Evolutionary conservation across 176 grass and related monocot genomes (phyloP).

Genomic region (Aegilops tauschii): DNA sequence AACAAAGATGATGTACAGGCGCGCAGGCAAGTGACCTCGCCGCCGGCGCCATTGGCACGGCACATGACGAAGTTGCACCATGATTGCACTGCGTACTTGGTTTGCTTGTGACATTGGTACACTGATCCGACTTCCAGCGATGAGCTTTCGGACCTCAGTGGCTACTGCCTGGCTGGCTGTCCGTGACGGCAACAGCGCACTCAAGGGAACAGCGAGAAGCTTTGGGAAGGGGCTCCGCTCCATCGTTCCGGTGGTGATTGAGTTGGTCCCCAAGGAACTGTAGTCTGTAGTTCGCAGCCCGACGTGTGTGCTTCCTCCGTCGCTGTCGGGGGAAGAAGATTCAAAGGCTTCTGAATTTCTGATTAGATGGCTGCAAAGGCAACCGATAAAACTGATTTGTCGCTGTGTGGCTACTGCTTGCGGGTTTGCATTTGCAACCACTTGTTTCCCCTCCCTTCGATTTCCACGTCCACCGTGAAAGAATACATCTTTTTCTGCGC

Average conservation of each 20-base stretch:
- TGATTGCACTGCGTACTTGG: background rate
- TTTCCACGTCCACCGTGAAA: background rate
- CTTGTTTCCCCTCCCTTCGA: background rate
- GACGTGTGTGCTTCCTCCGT: conserved; percentile 14
- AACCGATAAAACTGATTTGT: background rate
- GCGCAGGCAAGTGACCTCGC: background rate
- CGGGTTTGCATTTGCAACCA: background rate
- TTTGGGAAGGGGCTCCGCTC: background rate
- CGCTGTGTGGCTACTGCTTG: background rate
- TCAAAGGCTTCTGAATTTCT: background rate
- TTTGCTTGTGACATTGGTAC: background rate
- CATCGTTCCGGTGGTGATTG: background rate
- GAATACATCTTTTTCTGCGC: background rate
- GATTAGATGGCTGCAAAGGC: background rate
- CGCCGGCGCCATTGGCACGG: background rate
- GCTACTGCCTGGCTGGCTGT: background rate
- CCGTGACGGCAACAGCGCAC: conserved; percentile 8
- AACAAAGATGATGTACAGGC: background rate
- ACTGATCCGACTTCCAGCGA: background rate
- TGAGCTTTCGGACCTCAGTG: background rate
- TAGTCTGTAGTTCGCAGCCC: background rate
- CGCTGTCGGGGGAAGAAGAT: background rate
- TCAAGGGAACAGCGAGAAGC: background rate
- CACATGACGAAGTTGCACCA: background rate
- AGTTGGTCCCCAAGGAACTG: background rate